These are phyloP conservation scores for Massarina eburnea DNA, from an alignment of 2,329 filamentous ascomycete genomes.

Conservation along the genomic window DNA sequence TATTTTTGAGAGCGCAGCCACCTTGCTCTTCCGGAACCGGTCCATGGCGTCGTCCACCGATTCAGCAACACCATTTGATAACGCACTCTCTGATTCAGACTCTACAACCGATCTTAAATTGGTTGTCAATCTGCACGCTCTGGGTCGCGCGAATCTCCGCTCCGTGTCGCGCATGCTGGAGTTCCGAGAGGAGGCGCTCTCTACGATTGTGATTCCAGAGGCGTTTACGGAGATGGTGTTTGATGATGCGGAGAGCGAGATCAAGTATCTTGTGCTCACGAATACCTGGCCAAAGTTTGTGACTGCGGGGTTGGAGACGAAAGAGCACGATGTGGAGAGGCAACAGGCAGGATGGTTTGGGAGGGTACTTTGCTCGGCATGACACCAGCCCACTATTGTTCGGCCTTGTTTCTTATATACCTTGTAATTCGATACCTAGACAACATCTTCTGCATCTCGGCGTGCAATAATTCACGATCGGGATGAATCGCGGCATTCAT, in stretches of 20 bases:
- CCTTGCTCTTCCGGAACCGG: constrained; percentile 19
- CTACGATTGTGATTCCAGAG: constrained; percentile 23
- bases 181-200: constrained; percentile 19
- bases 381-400: background rate
- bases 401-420: background rate
- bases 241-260: constrained; percentile 32
- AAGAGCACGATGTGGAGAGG: constrained; percentile 20
- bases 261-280: constrained; percentile 40
- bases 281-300: constrained; percentile 43
- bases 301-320: constrained; percentile 19
- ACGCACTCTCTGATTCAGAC: constrained; percentile 15
- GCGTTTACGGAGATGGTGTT: constrained; percentile 32
- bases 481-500: background rate
- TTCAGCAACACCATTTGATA: constrained; percentile 34
- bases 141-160: constrained; percentile 32
- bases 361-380: constrained; percentile 6
- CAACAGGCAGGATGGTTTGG: constrained; percentile 3
- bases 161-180: constrained; percentile 26
- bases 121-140: constrained; percentile 23
- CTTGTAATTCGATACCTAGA: background rate
- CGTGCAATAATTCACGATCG: background rate
- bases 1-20: constrained; percentile 28
- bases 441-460: background rate
- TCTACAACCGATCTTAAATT: constrained; percentile 20
- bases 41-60: constrained; percentile 19